phyloP scores from a whole-genome alignment of 2,329 filamentous ascomycete genomes.

The Chaetomium strumarium region DNA sequence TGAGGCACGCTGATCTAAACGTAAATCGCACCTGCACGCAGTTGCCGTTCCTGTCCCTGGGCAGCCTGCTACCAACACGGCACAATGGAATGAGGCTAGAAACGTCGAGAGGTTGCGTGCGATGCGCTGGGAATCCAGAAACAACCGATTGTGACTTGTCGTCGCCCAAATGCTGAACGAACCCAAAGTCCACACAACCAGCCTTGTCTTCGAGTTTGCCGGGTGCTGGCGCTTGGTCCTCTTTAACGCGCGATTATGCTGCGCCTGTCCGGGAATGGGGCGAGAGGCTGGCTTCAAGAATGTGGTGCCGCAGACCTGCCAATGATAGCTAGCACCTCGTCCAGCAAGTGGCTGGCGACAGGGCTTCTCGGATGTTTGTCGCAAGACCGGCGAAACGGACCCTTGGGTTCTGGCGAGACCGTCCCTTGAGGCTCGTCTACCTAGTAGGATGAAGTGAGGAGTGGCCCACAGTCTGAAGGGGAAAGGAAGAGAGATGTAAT shows the following conservation, averaged over 20 bases:
- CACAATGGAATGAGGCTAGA: background rate
- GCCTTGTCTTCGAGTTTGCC: slow-evolving; percentile 11
- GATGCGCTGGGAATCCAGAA: slow-evolving; percentile 2
- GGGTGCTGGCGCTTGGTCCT: slow-evolving; percentile 32
- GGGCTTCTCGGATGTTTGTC: background rate
- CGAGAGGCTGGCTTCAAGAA: slow-evolving; percentile 10
- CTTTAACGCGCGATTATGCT: slow-evolving; percentile 43
- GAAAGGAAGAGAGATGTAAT: slow-evolving; percentile 9
- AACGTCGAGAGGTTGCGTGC: slow-evolving; percentile 1
- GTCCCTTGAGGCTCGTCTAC: background rate
- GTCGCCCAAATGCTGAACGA: background rate
- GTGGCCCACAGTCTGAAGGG: slow-evolving; percentile 1
- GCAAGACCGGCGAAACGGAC: background rate
- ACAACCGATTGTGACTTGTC: slow-evolving; percentile 5
- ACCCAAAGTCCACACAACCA: background rate
- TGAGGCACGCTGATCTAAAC: slow-evolving; percentile 21
- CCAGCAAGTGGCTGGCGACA: background rate
- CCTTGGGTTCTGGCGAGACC: background rate
- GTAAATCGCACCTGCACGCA: slow-evolving; percentile 10
- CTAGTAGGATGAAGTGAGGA: background rate
- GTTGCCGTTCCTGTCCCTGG: slow-evolving; percentile 7
- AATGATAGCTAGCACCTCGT: background rate
- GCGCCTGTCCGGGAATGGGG: slow-evolving; percentile 33
- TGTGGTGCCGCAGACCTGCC: slow-evolving; percentile 3
- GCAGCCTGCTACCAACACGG: slow-evolving; percentile 14